phyloP scores from a whole-genome alignment of 805 yeast genomes.

The Candida coleopterorum region DNA sequence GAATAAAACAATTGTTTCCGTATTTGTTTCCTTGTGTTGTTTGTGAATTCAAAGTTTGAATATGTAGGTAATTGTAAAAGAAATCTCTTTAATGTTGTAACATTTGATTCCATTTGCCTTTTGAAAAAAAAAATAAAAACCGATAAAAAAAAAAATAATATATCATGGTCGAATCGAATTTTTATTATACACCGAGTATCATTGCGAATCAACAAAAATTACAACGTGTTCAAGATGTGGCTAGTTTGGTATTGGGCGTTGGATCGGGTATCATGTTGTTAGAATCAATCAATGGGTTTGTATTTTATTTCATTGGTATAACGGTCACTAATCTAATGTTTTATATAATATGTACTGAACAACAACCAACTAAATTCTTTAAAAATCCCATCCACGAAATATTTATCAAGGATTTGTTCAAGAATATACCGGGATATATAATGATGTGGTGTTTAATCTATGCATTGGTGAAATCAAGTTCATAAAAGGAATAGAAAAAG shows the following conservation, averaged over 20 bases:
- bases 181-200: constrained; percentile 23
- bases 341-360: constrained; percentile 28
- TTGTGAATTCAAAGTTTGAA: constrained; percentile 23
- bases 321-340: constrained; percentile 27
- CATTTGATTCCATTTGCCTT: constrained; percentile 6
- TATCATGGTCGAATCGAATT: constrained; percentile 8
- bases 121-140: background rate
- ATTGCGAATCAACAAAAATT: constrained; percentile 25
- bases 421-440: constrained; percentile 34
- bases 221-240: constrained; percentile 33
- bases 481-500: background rate
- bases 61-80: constrained; percentile 30
- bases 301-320: constrained; percentile 30
- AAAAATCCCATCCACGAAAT: constrained; percentile 28
- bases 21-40: constrained; percentile 20
- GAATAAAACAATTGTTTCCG: constrained; percentile 29
- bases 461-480: constrained; percentile 30
- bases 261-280: constrained; percentile 38
- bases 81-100: constrained; percentile 19
- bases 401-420: constrained; percentile 27
- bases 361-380: constrained; percentile 22
- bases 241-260: constrained; percentile 34
- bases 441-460: constrained; percentile 48
- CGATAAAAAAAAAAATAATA: background rate
- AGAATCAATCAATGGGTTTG: constrained; percentile 32